Percentiles rank a stretch among this genome's conserved stretches.
Conservation (phyloP, 257 asterid species). For the Jacaranda mimosifolia region DNA sequence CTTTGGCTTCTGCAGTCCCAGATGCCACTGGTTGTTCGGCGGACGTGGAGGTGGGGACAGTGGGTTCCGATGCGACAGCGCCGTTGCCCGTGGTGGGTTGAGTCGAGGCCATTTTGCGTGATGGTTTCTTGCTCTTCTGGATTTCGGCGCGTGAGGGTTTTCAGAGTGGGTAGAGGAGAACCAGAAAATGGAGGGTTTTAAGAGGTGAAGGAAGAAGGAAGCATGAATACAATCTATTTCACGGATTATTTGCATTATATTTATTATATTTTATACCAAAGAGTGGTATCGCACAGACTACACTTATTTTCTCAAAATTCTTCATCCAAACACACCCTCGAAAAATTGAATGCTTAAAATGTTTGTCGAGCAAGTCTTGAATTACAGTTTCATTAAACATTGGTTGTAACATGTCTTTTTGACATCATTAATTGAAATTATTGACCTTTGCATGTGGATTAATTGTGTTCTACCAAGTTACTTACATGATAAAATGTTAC, state of each 20-base stretch:
- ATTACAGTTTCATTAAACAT: too few species aligned
- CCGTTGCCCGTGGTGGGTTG: constrained; percentile 28
- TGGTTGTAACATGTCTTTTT: too few species aligned
- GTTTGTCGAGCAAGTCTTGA: too few species aligned
- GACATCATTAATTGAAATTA: too few species aligned
- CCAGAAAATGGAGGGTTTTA: neutral
- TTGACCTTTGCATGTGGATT: too few species aligned
- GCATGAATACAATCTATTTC: neutral
- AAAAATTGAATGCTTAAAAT: too few species aligned
- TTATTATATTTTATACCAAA: too few species aligned
- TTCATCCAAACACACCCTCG: too few species aligned
- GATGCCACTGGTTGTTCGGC: constrained; percentile 28
- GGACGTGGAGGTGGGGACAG: neutral
- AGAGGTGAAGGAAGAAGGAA: neutral
- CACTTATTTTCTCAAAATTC: too few species aligned
- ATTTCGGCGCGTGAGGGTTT: constrained; percentile 11
- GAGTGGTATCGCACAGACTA: too few species aligned
- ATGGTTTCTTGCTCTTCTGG: neutral
- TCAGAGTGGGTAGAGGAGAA: neutral
- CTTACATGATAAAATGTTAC: too few species aligned
- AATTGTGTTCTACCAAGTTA: too few species aligned
- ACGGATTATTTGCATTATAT: neutral
- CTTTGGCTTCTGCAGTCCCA: constrained; percentile 15
- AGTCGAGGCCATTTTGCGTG: constrained; percentile 24
- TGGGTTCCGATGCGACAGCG: constrained; percentile 17